phyloP scores from a whole-genome alignment of 2,329 filamentous ascomycete species.

The Amauroascus niger region DNA sequence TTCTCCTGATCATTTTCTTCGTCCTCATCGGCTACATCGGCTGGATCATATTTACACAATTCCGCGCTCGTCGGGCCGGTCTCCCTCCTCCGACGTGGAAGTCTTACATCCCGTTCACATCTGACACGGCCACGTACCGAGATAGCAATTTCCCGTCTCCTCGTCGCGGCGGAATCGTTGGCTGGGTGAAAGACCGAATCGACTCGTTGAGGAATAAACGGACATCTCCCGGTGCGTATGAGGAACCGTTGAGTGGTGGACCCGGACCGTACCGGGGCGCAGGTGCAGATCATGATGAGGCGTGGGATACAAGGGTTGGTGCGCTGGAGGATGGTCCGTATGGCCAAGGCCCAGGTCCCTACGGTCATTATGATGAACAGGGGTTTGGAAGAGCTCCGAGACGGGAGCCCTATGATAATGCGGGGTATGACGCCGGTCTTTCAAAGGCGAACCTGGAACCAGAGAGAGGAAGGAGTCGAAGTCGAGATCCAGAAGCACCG shows the following conservation, averaged over 20 bases:
- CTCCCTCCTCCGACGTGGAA: slow-evolving; percentile 56
- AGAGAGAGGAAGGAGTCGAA: slow-evolving; percentile 38
- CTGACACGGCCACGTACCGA: slow-evolving; percentile 40
- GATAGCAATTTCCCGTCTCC: slow-evolving; percentile 37
- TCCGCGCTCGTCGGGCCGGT: slow-evolving; percentile 63
- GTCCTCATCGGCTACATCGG: slow-evolving; percentile 48
- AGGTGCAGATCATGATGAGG: slow-evolving; percentile 64
- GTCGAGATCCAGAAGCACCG: slow-evolving; percentile 37
- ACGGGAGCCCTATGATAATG: slow-evolving; percentile 25
- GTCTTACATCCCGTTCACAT: slow-evolving; percentile 63
- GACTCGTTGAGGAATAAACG: slow-evolving; percentile 55
- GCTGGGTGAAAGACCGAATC: slow-evolving; percentile 63
- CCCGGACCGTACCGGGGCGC: slow-evolving; percentile 42
- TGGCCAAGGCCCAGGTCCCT: slow-evolving; percentile 47
- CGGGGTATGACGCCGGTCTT: slow-evolving; percentile 14
- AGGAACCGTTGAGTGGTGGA: slow-evolving; percentile 41
- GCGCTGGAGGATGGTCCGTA: slow-evolving; percentile 46
- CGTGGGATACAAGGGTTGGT: slow-evolving; percentile 73
- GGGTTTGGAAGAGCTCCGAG: slow-evolving; percentile 51
- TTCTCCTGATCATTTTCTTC: slow-evolving; percentile 61
- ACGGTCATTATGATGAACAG: slow-evolving; percentile 65
- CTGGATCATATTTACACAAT: slow-evolving; percentile 63
- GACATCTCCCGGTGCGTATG: slow-evolving; percentile 62
- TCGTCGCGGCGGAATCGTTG: slow-evolving; percentile 53
- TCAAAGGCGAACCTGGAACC: slow-evolving; percentile 18